Conservation (phyloP, 352 stramenopile species). For the Phytophthora hybrid region DNA sequence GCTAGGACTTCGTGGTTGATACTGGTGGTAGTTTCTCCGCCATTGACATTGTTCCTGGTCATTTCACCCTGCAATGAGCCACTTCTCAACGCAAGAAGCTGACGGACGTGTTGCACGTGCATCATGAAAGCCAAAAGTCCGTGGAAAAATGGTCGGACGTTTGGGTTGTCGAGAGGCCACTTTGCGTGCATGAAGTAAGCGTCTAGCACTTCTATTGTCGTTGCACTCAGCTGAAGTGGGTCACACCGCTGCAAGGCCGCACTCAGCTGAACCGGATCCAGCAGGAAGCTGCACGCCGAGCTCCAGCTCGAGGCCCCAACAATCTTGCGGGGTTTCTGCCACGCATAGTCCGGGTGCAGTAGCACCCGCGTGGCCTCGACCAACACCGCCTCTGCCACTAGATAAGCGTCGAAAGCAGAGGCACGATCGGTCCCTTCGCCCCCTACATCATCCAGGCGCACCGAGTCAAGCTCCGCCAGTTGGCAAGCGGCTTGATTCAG, state of each 20-base stretch:
- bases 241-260: constrained; percentile 21
- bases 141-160: constrained; percentile 41
- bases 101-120: constrained; percentile 46
- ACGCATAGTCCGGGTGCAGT: constrained; percentile 46
- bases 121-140: constrained; percentile 50
- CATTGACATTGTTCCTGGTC: not conserved
- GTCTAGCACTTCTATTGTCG: constrained; percentile 33
- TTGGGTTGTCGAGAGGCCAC: constrained; percentile 42
- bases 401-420: constrained; percentile 63
- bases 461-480: constrained; percentile 24
- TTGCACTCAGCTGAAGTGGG: constrained; percentile 5
- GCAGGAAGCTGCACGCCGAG: constrained; percentile 51
- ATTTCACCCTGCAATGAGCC: constrained; percentile 29
- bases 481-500: constrained; percentile 26
- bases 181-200: constrained; percentile 49
- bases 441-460: constrained; percentile 20
- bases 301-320: constrained; percentile 70
- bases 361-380: constrained; percentile 59
- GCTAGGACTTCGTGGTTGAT: constrained; percentile 12
- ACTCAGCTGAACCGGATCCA: constrained; percentile 39
- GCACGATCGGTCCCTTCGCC: constrained; percentile 17
- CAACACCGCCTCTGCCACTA: constrained; percentile 66
- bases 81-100: constrained; percentile 33
- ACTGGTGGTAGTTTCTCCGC: not conserved
- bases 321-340: constrained; percentile 54